Evolutionary conservation across 2,329 filamentous ascomycete genomes (phyloP).

Genomic region (Ophiocordyceps australis): DNA sequence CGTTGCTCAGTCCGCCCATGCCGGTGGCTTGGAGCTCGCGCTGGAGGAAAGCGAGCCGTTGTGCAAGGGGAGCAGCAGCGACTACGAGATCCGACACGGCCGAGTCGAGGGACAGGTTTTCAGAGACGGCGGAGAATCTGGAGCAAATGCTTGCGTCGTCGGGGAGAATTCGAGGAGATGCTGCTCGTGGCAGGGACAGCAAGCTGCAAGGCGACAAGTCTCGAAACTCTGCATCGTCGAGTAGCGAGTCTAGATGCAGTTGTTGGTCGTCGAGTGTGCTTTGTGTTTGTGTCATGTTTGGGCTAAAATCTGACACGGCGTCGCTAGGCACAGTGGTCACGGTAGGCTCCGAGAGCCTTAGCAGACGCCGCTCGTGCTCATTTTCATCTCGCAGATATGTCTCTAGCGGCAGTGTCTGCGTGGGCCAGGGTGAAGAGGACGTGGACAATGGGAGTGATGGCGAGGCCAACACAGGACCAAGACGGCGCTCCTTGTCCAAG

Average conservation of each 20-base stretch:
- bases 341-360: background rate
- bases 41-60: constrained; percentile 1
- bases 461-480: background rate
- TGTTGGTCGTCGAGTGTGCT: too few relatives aligned
- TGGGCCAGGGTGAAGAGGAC: background rate
- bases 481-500: background rate
- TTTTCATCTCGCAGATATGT: constrained; percentile 1
- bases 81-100: background rate
- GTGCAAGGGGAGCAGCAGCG: background rate
- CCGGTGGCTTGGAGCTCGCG: constrained; percentile 2
- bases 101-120: background rate
- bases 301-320: too few relatives aligned
- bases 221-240: too few relatives aligned
- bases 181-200: too few relatives aligned
- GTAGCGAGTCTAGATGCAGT: too few relatives aligned
- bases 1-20: constrained; percentile 2
- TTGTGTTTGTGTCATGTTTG: too few relatives aligned
- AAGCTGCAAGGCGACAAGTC: too few relatives aligned
- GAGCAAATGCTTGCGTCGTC: too few relatives aligned
- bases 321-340: too few relatives aligned
- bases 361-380: constrained; percentile 1
- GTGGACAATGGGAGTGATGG: background rate
- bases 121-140: too few relatives aligned
- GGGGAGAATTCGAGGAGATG: too few relatives aligned
- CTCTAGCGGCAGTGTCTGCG: background rate